Conservation (phyloP, 2,329 filamentous ascomycete species). For the Fusarium bulbicola region DNA sequence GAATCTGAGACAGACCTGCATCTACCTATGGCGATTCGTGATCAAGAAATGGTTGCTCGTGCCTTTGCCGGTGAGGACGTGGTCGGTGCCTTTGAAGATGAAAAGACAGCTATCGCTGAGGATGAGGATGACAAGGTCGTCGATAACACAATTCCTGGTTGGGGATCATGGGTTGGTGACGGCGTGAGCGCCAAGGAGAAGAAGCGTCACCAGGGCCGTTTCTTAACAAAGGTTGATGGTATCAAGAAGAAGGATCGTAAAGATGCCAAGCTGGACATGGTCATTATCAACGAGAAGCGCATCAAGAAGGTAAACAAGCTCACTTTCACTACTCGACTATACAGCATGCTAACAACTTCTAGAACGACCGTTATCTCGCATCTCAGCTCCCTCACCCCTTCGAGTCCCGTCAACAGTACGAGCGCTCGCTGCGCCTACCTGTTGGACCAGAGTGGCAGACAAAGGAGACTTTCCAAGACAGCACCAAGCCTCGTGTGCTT, state of each 20-base stretch:
- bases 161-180: constrained; percentile 91
- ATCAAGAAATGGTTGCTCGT: constrained; percentile 76
- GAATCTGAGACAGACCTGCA: constrained; percentile 60
- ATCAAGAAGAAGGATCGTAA: constrained; percentile 80
- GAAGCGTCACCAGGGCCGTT: constrained; percentile 69
- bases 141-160: constrained; percentile 89
- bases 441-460: constrained; percentile 95
- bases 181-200: constrained; percentile 78
- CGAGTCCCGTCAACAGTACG: constrained; percentile 88
- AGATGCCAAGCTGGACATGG: constrained; percentile 82
- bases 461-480: constrained; percentile 92
- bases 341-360: constrained; percentile 2
- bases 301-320: constrained; percentile 76
- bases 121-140: constrained; percentile 86
- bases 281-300: constrained; percentile 92
- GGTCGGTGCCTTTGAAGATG: constrained; percentile 78
- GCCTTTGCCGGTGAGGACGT: constrained; percentile 93
- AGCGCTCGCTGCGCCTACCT: constrained; percentile 84
- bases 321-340: neutral
- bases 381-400: constrained; percentile 87
- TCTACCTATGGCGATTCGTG: constrained; percentile 66
- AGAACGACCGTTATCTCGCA: constrained; percentile 90
- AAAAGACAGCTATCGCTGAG: constrained; percentile 76
- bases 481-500: constrained; percentile 87
- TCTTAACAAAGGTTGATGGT: constrained; percentile 74